Conservation (phyloP, 2,329 filamentous ascomycete species). For the Fusarium kyushuense region DNA sequence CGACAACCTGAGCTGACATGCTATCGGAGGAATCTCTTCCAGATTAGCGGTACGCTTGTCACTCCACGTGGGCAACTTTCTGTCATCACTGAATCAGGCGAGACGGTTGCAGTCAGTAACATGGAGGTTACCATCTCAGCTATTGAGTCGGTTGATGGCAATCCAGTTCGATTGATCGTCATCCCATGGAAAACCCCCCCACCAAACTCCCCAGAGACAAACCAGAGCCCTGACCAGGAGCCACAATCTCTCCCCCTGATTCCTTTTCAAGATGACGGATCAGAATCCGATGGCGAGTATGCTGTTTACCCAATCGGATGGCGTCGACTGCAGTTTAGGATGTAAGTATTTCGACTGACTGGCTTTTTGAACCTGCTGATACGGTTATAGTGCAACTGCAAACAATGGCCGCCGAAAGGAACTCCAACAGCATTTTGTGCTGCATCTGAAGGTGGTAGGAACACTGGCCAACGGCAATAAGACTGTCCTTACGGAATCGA, state of each 20-base stretch:
- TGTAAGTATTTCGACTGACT: conserved; percentile 58
- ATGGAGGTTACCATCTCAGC: conserved; percentile 92
- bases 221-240: conserved; percentile 80
- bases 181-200: conserved; percentile 98
- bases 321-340: conserved; percentile 93
- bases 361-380: conserved; percentile 21
- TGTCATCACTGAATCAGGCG: conserved; percentile 84
- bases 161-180: conserved; percentile 91
- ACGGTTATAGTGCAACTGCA: conserved; percentile 77
- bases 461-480: conserved; percentile 87
- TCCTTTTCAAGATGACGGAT: conserved; percentile 71
- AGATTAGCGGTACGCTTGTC: conserved; percentile 91
- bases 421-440: conserved; percentile 93
- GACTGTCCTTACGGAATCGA: conserved; percentile 83
- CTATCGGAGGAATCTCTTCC: conserved; percentile 95
- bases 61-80: conserved; percentile 82
- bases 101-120: conserved; percentile 82
- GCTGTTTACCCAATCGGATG: conserved; percentile 94
- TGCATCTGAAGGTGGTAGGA: conserved; percentile 87
- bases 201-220: conserved; percentile 77
- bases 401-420: conserved; percentile 97
- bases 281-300: conserved; percentile 78
- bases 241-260: conserved; percentile 83
- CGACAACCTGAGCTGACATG: conserved; percentile 89
- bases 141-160: conserved; percentile 93